Evolutionary conservation across 106 monocot genomes (phyloP).

Genomic region (Cymbidium sinense): DNA sequence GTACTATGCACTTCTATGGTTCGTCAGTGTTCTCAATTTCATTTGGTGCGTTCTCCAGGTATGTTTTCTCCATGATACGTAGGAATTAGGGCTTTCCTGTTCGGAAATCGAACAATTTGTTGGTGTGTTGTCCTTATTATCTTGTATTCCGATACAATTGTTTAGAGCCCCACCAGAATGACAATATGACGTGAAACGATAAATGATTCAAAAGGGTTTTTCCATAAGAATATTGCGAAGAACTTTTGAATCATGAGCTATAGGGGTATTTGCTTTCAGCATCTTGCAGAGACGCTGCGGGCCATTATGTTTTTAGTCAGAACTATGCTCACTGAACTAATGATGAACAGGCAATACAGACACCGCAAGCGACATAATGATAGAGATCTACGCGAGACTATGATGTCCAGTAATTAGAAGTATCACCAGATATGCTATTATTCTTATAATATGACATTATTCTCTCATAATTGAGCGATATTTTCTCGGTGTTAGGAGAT

Average conservation of each 20-base stretch:
- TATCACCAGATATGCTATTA: too few species aligned
- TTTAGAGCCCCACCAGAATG: background rate
- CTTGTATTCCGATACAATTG: background rate
- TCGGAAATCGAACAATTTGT: background rate
- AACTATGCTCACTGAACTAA: background rate
- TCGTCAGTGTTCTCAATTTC: conserved; percentile 51
- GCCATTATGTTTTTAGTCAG: background rate
- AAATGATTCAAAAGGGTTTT: background rate
- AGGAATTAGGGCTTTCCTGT: background rate
- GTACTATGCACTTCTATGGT: conserved; percentile 53
- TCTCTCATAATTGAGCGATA: too few species aligned
- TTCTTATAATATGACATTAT: too few species aligned
- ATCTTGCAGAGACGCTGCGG: background rate
- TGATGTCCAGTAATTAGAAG: background rate
- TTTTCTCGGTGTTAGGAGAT: too few species aligned
- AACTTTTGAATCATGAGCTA: background rate
- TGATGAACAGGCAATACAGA: too few species aligned
- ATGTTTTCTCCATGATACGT: background rate
- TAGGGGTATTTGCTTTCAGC: background rate
- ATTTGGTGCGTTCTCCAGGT: conserved; percentile 68
- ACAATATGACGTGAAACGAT: background rate
- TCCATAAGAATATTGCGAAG: background rate
- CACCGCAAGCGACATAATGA: background rate
- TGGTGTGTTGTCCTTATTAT: background rate
- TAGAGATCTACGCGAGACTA: background rate